Base-by-base conservation (phyloP, 306 rosid genomes). In the Castanea crenata region DNA sequence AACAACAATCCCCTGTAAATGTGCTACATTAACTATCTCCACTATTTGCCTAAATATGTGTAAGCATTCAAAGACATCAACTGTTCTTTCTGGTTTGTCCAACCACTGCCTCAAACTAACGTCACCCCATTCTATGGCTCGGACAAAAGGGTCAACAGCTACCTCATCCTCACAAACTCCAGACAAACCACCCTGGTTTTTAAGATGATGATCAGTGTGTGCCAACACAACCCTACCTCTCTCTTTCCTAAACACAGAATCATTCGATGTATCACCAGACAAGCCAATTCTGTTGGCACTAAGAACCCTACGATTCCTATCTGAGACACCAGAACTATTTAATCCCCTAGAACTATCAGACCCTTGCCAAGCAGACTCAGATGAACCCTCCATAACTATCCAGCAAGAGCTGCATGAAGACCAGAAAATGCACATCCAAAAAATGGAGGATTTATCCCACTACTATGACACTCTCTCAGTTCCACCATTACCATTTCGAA, bases 71-170 rank as follows among this genome's bases (percentile, higher is more conserved):
- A 89, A 89, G 35, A 78, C 89, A 74, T 93, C 94, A 51, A 93
- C 93, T 0, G 90, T 35, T 44, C 99, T 83, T 5, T 91, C 94
- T 1, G 91, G 92, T 79, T 85, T 91, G 79, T 95, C 99, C 81
- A 95, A 82, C 99, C 99, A 95, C 34, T 95, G 96, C 83, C 99
- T 93, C 89, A 95, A 85, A 83, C 98, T 95, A 55, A 93, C 77
- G 81, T 95, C 98, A 75, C 91, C 95, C 92, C 92, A 87, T 82
- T 86, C 97, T 23, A 86, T 55, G 49, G 91, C 73, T 78, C 83
- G 76, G 64, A 83, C 72, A 57, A 85, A 86, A 73, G 90, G 94
- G n/a, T 87, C 90, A 51, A 73, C 91, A 23, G 80, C 84, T 8
- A 79, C 80, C 74, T 85, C 91, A 64, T 86, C 97, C 76, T 84